Evolutionary conservation across 305 asterid genomes (phyloP).

Genomic region (Monarda citriodora): DNA sequence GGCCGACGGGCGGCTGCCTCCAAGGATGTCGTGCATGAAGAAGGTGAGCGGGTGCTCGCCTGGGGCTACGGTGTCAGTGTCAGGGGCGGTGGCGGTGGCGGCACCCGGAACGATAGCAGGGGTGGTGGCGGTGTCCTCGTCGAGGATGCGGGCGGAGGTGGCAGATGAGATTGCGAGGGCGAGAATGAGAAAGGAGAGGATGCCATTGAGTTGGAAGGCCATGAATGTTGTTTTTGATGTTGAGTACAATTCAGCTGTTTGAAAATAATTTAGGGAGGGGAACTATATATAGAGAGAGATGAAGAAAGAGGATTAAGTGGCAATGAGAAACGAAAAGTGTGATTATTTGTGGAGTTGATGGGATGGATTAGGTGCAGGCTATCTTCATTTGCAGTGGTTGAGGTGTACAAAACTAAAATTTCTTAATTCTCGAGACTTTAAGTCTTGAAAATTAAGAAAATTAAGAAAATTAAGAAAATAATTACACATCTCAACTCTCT

Average conservation of each 20-base stretch:
- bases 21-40: slow-evolving; percentile 91
- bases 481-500: too few relatives aligned
- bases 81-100: slow-evolving; percentile 16
- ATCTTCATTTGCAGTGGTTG: slow-evolving; percentile 19
- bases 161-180: slow-evolving; percentile 37
- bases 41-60: slow-evolving; percentile 51
- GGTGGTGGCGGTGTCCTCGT: slow-evolving; percentile 32
- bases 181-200: slow-evolving; percentile 37
- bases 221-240: slow-evolving; percentile 21
- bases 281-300: slow-evolving; percentile 21
- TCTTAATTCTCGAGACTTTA: too few relatives aligned
- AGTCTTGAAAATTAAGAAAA: too few relatives aligned
- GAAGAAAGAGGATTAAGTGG: background rate
- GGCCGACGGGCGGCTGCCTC: slow-evolving; percentile 80
- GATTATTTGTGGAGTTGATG: slow-evolving; percentile 53
- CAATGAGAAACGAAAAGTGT: background rate
- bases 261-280: slow-evolving; percentile 1
- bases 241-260: slow-evolving; percentile 30
- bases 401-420: slow-evolving; percentile 13
- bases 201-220: slow-evolving; percentile 38
- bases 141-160: slow-evolving; percentile 54
- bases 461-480: too few relatives aligned
- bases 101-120: too few relatives aligned
- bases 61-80: slow-evolving; percentile 15
- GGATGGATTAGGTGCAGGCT: slow-evolving; percentile 61